Conservation (phyloP, 495 filamentous ascomycete genomes). For the Bacidia gigantensis region DNA sequence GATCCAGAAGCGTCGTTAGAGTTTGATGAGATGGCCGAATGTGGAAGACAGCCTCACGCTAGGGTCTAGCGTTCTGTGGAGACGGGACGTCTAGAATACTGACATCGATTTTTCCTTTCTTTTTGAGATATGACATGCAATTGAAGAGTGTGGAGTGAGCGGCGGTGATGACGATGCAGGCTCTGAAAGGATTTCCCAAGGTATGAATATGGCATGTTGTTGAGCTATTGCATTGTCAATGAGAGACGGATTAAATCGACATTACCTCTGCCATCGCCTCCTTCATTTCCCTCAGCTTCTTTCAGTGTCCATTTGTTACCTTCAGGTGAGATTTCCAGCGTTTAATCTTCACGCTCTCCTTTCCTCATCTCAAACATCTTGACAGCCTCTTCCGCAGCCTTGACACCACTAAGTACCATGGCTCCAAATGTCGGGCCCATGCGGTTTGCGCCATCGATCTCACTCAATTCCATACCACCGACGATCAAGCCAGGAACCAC, state of each 20-base stretch:
- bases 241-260: background rate
- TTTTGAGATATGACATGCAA: background rate
- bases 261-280: background rate
- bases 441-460: constrained; percentile 78
- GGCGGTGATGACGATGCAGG: background rate
- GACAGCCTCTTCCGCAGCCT: constrained; percentile 75
- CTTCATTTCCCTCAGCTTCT: background rate
- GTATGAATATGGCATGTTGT: background rate
- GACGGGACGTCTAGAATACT: background rate
- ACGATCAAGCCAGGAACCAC: constrained; percentile 74
- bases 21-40: background rate
- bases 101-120: background rate
- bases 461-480: constrained; percentile 86
- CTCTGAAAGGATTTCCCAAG: background rate
- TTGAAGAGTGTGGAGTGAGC: background rate
- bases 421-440: constrained; percentile 74
- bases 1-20: background rate
- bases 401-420: constrained; percentile 73
- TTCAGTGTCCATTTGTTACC: background rate
- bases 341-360: constrained; percentile 28
- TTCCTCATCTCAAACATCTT: constrained; percentile 64
- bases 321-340: background rate
- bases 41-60: background rate
- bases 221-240: background rate
- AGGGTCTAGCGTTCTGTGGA: background rate